Percentiles rank a stretch among this genome's conserved stretches.
Evolutionary conservation across 768 basidiomycete species (phyloP).

Genomic region (Dentipellis sp.): DNA sequence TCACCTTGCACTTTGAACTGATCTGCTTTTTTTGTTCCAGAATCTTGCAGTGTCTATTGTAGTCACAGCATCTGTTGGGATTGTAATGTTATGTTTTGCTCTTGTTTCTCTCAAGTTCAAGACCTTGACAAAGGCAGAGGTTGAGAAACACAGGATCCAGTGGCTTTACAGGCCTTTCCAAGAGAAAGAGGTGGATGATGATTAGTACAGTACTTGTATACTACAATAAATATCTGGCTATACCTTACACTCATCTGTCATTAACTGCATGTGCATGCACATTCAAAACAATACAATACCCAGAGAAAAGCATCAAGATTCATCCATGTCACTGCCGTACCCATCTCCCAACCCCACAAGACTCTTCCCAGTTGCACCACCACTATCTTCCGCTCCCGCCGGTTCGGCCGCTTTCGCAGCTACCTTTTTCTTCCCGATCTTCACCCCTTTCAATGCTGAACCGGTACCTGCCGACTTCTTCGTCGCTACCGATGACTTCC

Average conservation of each 20-base stretch:
- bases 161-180: background rate
- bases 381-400: background rate
- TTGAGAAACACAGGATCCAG: background rate
- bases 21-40: background rate
- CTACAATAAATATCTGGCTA: background rate
- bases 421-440: conserved; percentile 16
- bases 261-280: too few relatives aligned
- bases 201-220: background rate
- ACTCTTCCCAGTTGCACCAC: too few relatives aligned
- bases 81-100: background rate
- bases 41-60: background rate
- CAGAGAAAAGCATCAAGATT: too few relatives aligned
- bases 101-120: background rate
- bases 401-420: background rate
- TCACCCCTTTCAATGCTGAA: conserved; percentile 18
- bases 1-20: background rate
- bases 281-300: too few relatives aligned
- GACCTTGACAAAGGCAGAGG: background rate
- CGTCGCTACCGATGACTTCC: background rate
- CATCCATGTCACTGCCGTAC: too few relatives aligned
- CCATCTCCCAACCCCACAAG: too few relatives aligned
- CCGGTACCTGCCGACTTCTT: conserved; percentile 1
- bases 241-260: too few relatives aligned
- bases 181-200: background rate
- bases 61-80: background rate